Conservation (phyloP, 2,329 filamentous ascomycete species). For the Pestalotiopsis sp. region DNA sequence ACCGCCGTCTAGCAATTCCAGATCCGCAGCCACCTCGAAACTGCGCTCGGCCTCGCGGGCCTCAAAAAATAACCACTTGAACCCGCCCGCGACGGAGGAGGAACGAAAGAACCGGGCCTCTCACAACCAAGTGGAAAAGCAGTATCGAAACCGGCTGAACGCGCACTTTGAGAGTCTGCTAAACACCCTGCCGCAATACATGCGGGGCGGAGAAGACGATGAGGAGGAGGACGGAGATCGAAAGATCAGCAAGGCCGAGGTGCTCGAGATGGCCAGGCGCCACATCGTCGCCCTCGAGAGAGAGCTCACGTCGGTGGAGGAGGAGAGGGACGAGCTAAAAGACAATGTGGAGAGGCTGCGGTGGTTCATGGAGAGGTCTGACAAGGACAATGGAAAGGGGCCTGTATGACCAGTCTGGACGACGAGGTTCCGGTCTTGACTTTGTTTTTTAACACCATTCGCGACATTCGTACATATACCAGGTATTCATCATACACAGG, state of each 20-base stretch:
- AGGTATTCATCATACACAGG: not conserved
- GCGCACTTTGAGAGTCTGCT: conserved; percentile 46
- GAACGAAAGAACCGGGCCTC: conserved; percentile 35
- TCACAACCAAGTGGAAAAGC: conserved; percentile 50
- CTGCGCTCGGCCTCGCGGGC: conserved; percentile 34
- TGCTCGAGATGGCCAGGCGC: conserved; percentile 45
- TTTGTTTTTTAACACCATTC: not conserved
- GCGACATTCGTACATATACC: not conserved
- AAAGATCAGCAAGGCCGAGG: conserved; percentile 44
- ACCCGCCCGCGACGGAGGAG: conserved; percentile 32
- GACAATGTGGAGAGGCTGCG: conserved; percentile 30
- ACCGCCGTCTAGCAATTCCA: conserved; percentile 7
- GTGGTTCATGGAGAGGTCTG: conserved; percentile 25
- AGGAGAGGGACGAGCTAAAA: conserved; percentile 36
- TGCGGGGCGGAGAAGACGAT: conserved; percentile 24
- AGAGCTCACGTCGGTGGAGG: conserved; percentile 37
- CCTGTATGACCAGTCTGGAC: not conserved
- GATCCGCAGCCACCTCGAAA: conserved; percentile 18
- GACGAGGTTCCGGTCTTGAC: not conserved
- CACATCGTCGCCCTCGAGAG: conserved; percentile 42
- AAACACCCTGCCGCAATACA: conserved; percentile 38
- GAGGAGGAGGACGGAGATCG: conserved; percentile 30
- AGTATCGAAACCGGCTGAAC: conserved; percentile 50
- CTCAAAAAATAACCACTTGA: conserved; percentile 35
- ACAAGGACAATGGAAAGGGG: not conserved